Evolutionary conservation across 2,329 filamentous ascomycete genomes (phyloP), one percentile per base, ranked within the genome.

Genomic region (Coleophoma eucalyptorum): DNA sequence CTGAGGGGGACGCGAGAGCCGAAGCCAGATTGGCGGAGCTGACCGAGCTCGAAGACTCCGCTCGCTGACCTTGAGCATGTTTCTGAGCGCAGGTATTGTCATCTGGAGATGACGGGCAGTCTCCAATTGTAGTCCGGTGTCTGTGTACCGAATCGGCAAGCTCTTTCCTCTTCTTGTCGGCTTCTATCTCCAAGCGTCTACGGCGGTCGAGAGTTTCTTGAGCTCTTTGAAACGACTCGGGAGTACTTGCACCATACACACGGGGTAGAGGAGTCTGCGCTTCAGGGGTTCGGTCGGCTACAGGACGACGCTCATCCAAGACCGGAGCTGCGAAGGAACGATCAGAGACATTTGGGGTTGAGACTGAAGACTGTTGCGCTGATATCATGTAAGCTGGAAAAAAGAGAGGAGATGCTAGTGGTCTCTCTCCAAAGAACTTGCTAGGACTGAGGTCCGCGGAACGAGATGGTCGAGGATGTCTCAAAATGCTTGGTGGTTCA

Each of bases 91-190:
- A 68, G 4, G 66, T 58, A 2, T 74, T 71, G 18, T 74, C 69
- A 16, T 73, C 72, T 11, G 76, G 75, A 2, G 78, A 78, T 4
- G 70, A 68, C 1, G 76, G 74, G 52, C 72, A 76, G 6, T 70
- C 65, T 4, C 70, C 55, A 18, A 60, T 57, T 4, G 67, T 59
- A 0, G 69, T 55, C 13, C 69, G 55, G 19, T 58, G 44, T 5
- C 61, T 38, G 20, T 52, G 50, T 10, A 47, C 49, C 20, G 42
- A 34, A 10, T 32, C 38, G 1, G 52, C 46, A 35, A 56, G 35
- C 38, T 63, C 57, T 35, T 66, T 62, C 21, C 63, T 61, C 40
- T 63, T 55, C 34, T 64, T 54, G 13, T 69, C 65, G 26, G 69
- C 67, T 5, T 67, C 61, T 48, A 68, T 63, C 43, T 65, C 67